Base-by-base conservation (phyloP, 495 filamentous ascomycete species). In the Bathelium albidoporum region DNA sequence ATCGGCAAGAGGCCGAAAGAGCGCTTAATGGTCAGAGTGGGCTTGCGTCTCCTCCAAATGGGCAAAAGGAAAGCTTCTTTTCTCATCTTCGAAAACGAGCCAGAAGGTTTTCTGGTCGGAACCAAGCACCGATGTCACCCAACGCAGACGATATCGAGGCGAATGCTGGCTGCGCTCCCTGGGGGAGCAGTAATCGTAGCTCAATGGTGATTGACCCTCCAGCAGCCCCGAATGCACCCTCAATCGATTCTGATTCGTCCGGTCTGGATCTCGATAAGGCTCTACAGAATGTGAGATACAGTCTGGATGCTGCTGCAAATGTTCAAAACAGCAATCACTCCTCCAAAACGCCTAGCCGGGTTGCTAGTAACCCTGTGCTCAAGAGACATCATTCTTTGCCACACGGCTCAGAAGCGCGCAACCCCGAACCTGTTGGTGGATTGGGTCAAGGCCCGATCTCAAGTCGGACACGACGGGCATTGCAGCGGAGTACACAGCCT, bases 21-120 rank as follows among this genome's bases (percentile, higher is more conserved):
- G 89, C 89, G 58, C 78, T 97, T 41, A 97, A 91, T 74, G 94
- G 91, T n/a, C 83, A 86, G 64, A 81, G 80, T 58, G 85, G 85
- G 10, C 75, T 84, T 61, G 81, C 78, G 58, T 88, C 84, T 64
- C 88, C 84, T 29, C 83, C 76, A 9, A 83, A 81, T 63, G 88
- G 78, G 18, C 88, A 89, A 36, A 92, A 93, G 69, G 94, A 97
- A 71, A 88, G 93, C 73, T 97, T 97, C 77, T 97, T 98, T 75
- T 97, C 95, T 9, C 95, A 99, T 69, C 81, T 99, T 5, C 85
- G 95, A 44, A 99, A 99, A 74, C 86, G 91, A 28, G 95, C 95
- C 9, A 85, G 95, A 65, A 82, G 95, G 67, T 84, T 99, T 29
- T 99, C 95, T 34, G 95, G 94, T 36, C 86, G 90, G 28, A 89